These are phyloP conservation scores for Leishmania lainsoni DNA, from an alignment of 208 protist genomes.

Conservation along the genomic window DNA sequence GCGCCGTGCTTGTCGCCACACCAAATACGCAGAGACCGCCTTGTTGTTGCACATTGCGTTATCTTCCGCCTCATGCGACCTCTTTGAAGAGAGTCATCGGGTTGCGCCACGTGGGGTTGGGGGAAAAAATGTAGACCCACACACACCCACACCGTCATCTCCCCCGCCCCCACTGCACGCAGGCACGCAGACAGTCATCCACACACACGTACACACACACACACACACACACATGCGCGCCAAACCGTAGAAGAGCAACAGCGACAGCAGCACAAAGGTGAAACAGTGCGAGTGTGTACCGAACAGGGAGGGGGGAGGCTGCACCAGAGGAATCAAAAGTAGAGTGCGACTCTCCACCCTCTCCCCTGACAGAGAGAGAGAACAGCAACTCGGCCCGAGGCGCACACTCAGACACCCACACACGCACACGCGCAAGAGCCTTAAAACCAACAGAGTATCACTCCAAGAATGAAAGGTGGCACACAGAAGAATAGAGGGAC, in stretches of 20 bases:
- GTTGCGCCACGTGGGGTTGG: background rate
- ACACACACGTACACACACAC: too few relatives aligned
- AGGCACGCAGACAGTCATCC: too few relatives aligned
- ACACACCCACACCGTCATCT: too few relatives aligned
- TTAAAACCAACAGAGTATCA: background rate
- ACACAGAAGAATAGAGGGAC: background rate
- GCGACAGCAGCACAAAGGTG: background rate
- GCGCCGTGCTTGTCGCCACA: background rate
- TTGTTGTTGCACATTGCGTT: background rate
- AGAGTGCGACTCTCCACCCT: background rate
- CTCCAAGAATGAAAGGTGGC: background rate
- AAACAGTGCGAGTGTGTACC: background rate
- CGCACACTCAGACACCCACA: background rate
- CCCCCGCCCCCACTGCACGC: too few relatives aligned
- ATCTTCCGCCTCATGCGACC: background rate
- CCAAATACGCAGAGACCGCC: background rate
- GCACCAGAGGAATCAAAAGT: background rate
- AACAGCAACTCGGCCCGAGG: background rate
- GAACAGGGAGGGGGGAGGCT: background rate
- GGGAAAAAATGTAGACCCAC: background rate
- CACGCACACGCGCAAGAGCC: background rate
- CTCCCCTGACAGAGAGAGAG: background rate
- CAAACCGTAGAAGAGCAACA: background rate
- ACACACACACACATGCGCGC: too few relatives aligned
- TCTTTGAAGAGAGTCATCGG: background rate